These are phyloP conservation scores for Curvularia verruculosa DNA, from an alignment of 2,329 filamentous ascomycete species.

Conservation along the genomic window DNA sequence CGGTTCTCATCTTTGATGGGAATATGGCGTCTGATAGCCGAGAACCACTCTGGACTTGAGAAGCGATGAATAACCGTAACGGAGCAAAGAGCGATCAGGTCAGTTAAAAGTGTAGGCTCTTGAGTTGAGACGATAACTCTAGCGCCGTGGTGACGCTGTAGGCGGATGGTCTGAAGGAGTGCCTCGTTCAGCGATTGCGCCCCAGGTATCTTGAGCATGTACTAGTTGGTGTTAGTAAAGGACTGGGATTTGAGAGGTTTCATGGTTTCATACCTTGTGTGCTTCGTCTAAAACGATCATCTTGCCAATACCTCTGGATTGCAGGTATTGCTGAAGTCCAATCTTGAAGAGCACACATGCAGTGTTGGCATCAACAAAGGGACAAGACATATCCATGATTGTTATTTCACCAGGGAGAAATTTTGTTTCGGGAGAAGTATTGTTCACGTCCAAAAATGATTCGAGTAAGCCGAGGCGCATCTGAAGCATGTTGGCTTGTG, in stretches of 20 bases:
- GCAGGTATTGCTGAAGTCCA: constrained; percentile 69
- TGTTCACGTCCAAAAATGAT: constrained; percentile 61
- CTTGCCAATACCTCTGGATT: constrained; percentile 54
- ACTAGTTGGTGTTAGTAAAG: constrained; percentile 43
- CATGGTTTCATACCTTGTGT: constrained; percentile 61
- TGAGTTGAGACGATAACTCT: constrained; percentile 77
- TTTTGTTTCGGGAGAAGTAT: constrained; percentile 12
- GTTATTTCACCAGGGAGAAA: constrained; percentile 60
- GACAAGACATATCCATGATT: constrained; percentile 75
- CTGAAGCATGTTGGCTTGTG: constrained; percentile 1
- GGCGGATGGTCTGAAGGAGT: constrained; percentile 67
- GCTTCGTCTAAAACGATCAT: constrained; percentile 77
- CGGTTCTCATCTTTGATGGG: neutral
- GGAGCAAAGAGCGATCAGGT: constrained; percentile 73
- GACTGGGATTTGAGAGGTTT: neutral
- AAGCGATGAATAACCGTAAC: constrained; percentile 65
- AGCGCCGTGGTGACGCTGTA: constrained; percentile 72
- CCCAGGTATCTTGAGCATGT: constrained; percentile 62
- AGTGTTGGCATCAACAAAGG: constrained; percentile 69
- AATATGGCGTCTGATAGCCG: neutral
- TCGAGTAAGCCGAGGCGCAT: constrained; percentile 66
- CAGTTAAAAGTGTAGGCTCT: constrained; percentile 73
- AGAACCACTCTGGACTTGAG: constrained; percentile 1
- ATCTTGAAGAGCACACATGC: constrained; percentile 77
- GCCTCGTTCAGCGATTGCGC: constrained; percentile 67